Percentiles rank a stretch among this genome's conserved stretches.
Conservation (phyloP, 2,329 filamentous ascomycete species). For the Arthrobotrys musiformis region DNA sequence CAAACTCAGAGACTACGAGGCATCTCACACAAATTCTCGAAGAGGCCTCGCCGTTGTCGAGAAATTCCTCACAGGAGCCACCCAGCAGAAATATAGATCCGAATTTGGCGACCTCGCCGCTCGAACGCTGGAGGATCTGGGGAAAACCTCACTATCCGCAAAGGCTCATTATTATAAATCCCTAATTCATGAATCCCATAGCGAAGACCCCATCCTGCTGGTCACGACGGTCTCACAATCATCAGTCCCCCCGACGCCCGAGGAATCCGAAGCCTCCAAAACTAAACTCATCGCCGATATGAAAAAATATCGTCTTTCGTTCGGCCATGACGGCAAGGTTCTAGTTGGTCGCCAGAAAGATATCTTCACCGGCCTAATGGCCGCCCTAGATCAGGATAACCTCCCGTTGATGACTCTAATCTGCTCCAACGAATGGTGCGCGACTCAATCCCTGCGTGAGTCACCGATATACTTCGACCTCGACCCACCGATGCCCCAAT, state of each 20-base stretch:
- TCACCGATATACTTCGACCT: slow-evolving; percentile 49
- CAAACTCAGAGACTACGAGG: slow-evolving; percentile 49
- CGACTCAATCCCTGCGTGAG: slow-evolving; percentile 26
- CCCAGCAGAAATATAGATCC: slow-evolving; percentile 30
- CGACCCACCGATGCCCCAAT: slow-evolving; percentile 53
- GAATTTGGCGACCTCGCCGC: slow-evolving; percentile 39
- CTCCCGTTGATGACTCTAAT: slow-evolving; percentile 47
- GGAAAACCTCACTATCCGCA: slow-evolving; percentile 13
- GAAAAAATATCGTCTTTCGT: slow-evolving; percentile 35
- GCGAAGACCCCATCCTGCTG: slow-evolving; percentile 33
- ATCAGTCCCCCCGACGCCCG: not conserved
- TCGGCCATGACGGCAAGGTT: slow-evolving; percentile 43
- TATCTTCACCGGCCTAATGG: slow-evolving; percentile 41
- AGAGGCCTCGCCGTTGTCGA: slow-evolving; percentile 33
- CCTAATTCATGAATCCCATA: slow-evolving; percentile 17
- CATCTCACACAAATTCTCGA: slow-evolving; percentile 38
- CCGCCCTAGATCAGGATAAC: slow-evolving; percentile 35
- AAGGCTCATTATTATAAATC: slow-evolving; percentile 44
- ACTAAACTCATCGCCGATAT: slow-evolving; percentile 25
- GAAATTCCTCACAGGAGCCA: slow-evolving; percentile 15
- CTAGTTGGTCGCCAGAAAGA: slow-evolving; percentile 44
- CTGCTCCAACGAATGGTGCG: slow-evolving; percentile 50
- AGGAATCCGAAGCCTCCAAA: slow-evolving; percentile 26
- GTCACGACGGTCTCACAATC: slow-evolving; percentile 36
- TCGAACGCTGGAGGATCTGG: slow-evolving; percentile 39